phyloP scores from a whole-genome alignment of 495 filamentous ascomycete species.

The Neurospora terricola region DNA sequence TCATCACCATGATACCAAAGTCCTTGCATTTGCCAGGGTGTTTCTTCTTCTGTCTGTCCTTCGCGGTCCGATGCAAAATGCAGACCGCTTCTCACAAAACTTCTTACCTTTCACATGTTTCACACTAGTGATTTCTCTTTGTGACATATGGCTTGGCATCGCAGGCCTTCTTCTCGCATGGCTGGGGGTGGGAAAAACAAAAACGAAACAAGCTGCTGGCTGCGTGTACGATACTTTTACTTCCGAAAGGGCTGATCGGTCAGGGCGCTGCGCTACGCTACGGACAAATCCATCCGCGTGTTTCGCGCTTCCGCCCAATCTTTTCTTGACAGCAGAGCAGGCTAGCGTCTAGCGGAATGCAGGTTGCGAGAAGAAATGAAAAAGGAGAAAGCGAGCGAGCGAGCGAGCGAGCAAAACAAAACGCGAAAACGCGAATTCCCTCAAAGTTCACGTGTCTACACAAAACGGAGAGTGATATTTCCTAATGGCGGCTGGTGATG shows the following conservation, averaged over 20 bases:
- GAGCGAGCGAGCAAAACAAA: background rate
- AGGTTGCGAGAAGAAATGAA: background rate
- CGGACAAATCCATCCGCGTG: background rate
- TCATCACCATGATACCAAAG: slow-evolving; percentile 21
- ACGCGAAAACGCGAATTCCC: background rate
- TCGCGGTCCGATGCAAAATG: background rate
- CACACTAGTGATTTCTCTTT: background rate
- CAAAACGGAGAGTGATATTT: background rate
- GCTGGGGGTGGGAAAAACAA: background rate
- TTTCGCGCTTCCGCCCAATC: background rate
- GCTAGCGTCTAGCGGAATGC: background rate
- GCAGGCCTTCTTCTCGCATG: background rate
- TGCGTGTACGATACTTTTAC: background rate
- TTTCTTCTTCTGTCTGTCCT: slow-evolving; percentile 1
- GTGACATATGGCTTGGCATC: background rate
- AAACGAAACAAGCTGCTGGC: background rate
- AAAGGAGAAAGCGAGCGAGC: background rate
- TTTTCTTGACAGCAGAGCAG: background rate
- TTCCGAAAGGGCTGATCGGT: background rate
- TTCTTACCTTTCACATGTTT: background rate
- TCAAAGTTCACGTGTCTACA: background rate
- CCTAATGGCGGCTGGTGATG: background rate
- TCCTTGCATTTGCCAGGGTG: background rate
- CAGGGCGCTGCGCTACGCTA: background rate
- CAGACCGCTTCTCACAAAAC: background rate